Conservation (phyloP, 345 rosid genomes). For the Toxicodendron radicans region DNA sequence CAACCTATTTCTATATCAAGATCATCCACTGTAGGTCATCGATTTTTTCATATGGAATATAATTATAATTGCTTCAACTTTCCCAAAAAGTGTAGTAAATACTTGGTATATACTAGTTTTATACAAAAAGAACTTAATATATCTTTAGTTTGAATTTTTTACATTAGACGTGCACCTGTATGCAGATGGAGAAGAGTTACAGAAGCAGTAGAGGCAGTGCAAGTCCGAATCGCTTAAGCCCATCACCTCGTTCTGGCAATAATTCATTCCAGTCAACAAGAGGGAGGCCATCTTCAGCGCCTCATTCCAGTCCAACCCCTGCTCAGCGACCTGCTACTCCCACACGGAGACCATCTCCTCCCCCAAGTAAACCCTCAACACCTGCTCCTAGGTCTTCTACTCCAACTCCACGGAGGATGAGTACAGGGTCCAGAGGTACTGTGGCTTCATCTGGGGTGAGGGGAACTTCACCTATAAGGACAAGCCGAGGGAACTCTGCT, state of each 20-base stretch:
- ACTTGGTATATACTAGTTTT: too few species aligned
- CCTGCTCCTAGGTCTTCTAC: slow-evolving; percentile 70
- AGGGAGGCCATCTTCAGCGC: slow-evolving; percentile 83
- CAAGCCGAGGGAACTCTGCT: slow-evolving; percentile 77
- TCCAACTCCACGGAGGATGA: slow-evolving; percentile 74
- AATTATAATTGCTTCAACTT: not conserved
- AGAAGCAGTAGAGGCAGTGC: slow-evolving; percentile 94
- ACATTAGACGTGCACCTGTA: slow-evolving; percentile 5
- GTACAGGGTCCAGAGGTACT: slow-evolving; percentile 50
- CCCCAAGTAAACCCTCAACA: slow-evolving; percentile 62
- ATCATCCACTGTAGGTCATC: slow-evolving; percentile 78
- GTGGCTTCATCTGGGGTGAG: slow-evolving; percentile 50
- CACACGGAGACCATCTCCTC: slow-evolving; percentile 71
- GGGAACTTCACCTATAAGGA: slow-evolving; percentile 74
- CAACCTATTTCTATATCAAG: slow-evolving; percentile 89
- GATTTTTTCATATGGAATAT: slow-evolving; percentile 17
- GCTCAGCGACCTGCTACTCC: slow-evolving; percentile 60
- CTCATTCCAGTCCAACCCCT: slow-evolving; percentile 68
- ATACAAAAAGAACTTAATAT: not conserved
- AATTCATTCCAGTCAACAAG: slow-evolving; percentile 65
- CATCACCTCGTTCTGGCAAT: slow-evolving; percentile 75
- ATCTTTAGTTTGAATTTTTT: not conserved
- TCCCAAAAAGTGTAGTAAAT: not conserved
- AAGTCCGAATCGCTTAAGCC: slow-evolving; percentile 92
- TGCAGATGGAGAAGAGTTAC: slow-evolving; percentile 92